phyloP scores from a whole-genome alignment of 345 rosid genomes.

The Cochlearia excelsa region DNA sequence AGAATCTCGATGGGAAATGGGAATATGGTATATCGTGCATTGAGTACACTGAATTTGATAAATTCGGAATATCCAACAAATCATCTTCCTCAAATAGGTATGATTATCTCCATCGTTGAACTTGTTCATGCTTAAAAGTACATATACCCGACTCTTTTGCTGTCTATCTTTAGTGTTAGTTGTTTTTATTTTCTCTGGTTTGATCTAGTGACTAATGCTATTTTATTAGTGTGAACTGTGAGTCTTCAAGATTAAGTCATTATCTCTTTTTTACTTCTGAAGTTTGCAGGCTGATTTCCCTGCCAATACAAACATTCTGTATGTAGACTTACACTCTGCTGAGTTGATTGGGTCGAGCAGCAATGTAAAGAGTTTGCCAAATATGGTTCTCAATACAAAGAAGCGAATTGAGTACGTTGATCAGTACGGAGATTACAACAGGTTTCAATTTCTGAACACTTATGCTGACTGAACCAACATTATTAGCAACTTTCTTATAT shows the following conservation, averaged over 20 bases:
- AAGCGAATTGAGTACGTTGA: constrained; percentile 62
- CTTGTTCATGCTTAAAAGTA: constrained; percentile 13
- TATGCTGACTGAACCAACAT: constrained; percentile 23
- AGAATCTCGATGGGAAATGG: constrained; percentile 75
- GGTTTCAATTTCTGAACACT: constrained; percentile 43
- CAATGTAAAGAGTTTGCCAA: constrained; percentile 67
- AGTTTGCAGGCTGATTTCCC: constrained; percentile 80
- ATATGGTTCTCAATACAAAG: constrained; percentile 74
- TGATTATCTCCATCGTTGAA: constrained; percentile 8
- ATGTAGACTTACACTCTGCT: constrained; percentile 68
- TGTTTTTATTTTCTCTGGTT: constrained; percentile 13
- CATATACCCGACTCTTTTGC: constrained; percentile 4
- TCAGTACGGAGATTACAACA: constrained; percentile 59
- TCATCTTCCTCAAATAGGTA: constrained; percentile 48
- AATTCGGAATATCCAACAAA: constrained; percentile 53
- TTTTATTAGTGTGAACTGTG: neutral
- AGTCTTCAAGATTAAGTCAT: constrained; percentile 1
- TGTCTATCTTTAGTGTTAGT: neutral
- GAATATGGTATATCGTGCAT: constrained; percentile 93
- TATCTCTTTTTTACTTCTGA: constrained; percentile 28
- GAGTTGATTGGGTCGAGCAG: constrained; percentile 64
- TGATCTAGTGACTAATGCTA: neutral
- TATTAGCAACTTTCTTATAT: constrained; percentile 11
- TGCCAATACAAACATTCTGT: constrained; percentile 91
- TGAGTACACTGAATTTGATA: constrained; percentile 87